Percentiles rank a stretch among this genome's conserved stretches.
phyloP scores from a whole-genome alignment of 257 asterid species.

The Solanum acaule region DNA sequence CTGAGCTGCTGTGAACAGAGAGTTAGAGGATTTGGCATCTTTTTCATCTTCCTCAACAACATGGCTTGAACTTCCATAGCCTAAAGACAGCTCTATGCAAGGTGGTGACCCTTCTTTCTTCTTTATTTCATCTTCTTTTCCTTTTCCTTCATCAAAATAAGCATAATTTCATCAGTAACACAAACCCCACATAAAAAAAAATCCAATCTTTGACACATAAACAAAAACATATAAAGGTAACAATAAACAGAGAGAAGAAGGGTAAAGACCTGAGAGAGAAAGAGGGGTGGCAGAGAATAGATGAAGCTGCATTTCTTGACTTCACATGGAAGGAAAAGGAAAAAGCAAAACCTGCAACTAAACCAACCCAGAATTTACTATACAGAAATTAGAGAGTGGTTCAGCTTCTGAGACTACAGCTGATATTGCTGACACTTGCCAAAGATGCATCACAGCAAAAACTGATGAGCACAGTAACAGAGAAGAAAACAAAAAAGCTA shows the following conservation, averaged over 20 bases:
- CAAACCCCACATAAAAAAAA: background rate
- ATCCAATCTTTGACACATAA: background rate
- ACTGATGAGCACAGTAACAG: background rate
- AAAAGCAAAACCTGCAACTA: conserved; percentile 3
- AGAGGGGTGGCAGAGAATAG: background rate
- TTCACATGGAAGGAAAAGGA: conserved; percentile 2
- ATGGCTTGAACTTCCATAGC: conserved; percentile 14
- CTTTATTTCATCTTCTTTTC: background rate
- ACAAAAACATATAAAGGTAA: background rate
- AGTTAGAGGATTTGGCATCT: background rate
- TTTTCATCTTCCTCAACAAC: conserved; percentile 15
- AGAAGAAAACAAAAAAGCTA: background rate
- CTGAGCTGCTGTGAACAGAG: conserved; percentile 29
- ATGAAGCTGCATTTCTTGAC: conserved; percentile 16
- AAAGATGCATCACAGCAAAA: background rate
- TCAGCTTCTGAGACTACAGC: background rate
- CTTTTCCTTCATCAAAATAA: conserved; percentile 8
- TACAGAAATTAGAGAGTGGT: background rate
- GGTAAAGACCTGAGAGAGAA: conserved; percentile 2
- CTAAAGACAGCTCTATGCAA: conserved; percentile 33
- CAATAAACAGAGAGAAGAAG: background rate
- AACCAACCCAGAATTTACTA: background rate
- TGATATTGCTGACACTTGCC: conserved; percentile 1
- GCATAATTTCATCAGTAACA: background rate
- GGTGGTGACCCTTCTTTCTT: conserved; percentile 7